These are phyloP conservation scores for Limtongia smithiae DNA, from an alignment of 805 yeast genomes.

Conservation along the genomic window DNA sequence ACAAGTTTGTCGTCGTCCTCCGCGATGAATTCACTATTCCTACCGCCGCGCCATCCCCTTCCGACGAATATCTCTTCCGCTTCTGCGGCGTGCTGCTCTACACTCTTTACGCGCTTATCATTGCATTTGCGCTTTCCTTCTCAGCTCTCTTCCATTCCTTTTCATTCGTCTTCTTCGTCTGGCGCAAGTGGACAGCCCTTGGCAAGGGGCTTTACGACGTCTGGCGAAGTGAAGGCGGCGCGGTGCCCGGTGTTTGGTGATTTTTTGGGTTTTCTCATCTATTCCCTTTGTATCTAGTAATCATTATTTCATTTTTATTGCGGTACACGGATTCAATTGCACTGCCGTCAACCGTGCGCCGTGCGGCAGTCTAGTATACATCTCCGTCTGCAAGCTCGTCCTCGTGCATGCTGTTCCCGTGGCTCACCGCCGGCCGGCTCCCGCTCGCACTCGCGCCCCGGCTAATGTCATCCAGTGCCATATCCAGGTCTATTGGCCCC, in stretches of 20 bases:
- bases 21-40: constrained; percentile 21
- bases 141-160: constrained; percentile 22
- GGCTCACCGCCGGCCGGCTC: constrained; percentile 6
- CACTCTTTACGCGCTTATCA: constrained; percentile 21
- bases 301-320: background rate
- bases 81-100: constrained; percentile 21
- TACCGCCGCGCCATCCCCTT: constrained; percentile 1
- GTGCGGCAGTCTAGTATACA: constrained; percentile 6
- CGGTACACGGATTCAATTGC: background rate
- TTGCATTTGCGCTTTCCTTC: constrained; percentile 23
- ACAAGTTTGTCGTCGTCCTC: constrained; percentile 19
- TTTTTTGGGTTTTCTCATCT: background rate
- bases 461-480: constrained; percentile 12
- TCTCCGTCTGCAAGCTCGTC: constrained; percentile 16
- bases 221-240: constrained; percentile 15
- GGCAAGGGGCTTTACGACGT: constrained; percentile 22
- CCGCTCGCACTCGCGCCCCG: constrained; percentile 4
- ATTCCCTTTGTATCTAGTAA: background rate
- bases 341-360: background rate
- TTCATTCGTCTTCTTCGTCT: constrained; percentile 19
- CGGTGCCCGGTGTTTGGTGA: constrained; percentile 21
- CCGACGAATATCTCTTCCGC: constrained; percentile 16
- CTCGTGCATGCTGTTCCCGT: constrained; percentile 15
- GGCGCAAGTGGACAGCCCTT: constrained; percentile 24
- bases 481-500: constrained; percentile 4